Base-by-base conservation (phyloP, 179 eudicot species). In the Sideroxylon spinosum region DNA sequence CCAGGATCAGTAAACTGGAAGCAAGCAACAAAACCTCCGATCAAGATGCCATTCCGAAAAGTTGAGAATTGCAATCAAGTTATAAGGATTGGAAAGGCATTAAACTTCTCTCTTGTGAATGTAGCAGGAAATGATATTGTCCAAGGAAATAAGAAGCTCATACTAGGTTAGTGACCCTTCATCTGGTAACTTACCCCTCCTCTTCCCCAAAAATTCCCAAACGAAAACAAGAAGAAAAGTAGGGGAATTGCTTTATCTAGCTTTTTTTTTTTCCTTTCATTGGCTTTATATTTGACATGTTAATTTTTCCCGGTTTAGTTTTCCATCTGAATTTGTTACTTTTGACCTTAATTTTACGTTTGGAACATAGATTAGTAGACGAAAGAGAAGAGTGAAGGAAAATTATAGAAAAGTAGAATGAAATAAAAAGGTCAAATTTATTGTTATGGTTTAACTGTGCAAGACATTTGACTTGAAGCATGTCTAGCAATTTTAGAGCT, bases 1-100 rank as follows among this genome's bases (percentile, higher is more conserved):
- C 88, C 93, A 22, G 90, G 95, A 78, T 90, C 95, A 76, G 97
- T 92, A 76, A 88, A 88, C 57, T 92, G 95, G 97, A 92, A 89
- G 81, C 85, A 70, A 56, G 90, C 95, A 73, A 79, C 85, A 67
- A 91, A 89, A 81, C 97, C 97, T 76, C 97, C 97, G 9, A 91
- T 92, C 72, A 92, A 92, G 80, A 89, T 92, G 93, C 93, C 97
- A 6, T 91, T 91, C 80, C 87, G 89, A 81, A 92, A 91, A 87
- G 97, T 92, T 76, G 97, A 92, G 80, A 92, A 92, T 62, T 92
- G 97, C 88, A 92, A 92, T 86, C 97, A 90, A 83, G 94, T 90
- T 56, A 79, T 92, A 63, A 82, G 82, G 57, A 87, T 91, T 76
- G 97, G 97, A 79, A 92, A 91, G 79, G 85, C 80, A 3, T 80